A percentile compares a stretch with the other conserved stretches of the same genome.
Conservation (phyloP, 331 rosid genomes). For the Acacia concinna region DNA sequence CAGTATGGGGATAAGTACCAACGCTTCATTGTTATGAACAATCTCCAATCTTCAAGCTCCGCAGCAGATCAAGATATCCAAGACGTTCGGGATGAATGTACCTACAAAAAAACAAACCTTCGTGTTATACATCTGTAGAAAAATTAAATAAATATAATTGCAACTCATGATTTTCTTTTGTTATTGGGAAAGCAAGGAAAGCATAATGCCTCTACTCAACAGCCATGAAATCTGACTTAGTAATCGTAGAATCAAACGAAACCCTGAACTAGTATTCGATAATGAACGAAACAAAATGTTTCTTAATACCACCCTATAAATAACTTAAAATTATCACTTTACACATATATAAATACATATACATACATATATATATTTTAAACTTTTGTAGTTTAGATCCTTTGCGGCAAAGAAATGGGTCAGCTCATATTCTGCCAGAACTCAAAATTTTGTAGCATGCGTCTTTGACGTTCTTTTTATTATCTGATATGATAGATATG, state of each 20-base stretch:
- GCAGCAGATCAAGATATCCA: constrained; percentile 73
- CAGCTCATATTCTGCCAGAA: not conserved
- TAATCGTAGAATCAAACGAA: not conserved
- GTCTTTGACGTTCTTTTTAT: not conserved
- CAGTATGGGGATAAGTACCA: not conserved
- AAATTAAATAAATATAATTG: not conserved
- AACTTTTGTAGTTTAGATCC: not conserved
- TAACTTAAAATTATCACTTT: not conserved
- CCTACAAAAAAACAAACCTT: constrained; percentile 43
- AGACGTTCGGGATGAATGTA: constrained; percentile 57
- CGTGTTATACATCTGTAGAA: not conserved
- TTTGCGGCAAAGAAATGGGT: not conserved
- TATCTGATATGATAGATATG: not conserved
- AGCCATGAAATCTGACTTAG: not conserved
- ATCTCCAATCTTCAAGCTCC: constrained; percentile 64
- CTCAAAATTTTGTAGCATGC: not conserved
- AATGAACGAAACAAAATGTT: not conserved
- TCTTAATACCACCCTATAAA: not conserved
- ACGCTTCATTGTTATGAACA: constrained; percentile 42
- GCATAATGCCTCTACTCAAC: not conserved
- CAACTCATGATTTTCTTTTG: not conserved
- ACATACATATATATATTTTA: too few species aligned
- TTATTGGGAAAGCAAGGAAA: constrained; percentile 14
- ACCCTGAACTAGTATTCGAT: not conserved
- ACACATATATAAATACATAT: too few species aligned